Conservation (phyloP, 129 eudicot species). For the Lactuca sativa region DNA sequence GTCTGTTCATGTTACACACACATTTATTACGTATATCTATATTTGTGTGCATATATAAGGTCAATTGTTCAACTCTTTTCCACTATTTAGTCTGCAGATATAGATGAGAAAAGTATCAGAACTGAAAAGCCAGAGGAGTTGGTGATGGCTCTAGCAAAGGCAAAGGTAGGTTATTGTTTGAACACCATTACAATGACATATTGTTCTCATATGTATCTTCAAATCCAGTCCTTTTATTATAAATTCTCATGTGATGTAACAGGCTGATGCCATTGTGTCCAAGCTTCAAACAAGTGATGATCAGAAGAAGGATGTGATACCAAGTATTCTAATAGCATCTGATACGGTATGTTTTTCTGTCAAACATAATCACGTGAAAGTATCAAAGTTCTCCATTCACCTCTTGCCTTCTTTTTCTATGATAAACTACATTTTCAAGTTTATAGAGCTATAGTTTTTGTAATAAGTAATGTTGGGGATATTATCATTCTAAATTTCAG, state of each 20-base stretch:
- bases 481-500: neutral
- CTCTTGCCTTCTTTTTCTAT: too few relatives aligned
- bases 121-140: slow-evolving; percentile 81
- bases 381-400: neutral
- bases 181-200: neutral
- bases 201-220: neutral
- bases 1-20: slow-evolving; percentile 5
- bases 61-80: neutral
- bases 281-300: slow-evolving; percentile 48
- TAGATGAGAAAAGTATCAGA: slow-evolving; percentile 86
- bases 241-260: neutral
- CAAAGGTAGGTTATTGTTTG: slow-evolving; percentile 51
- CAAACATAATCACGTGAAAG: neutral
- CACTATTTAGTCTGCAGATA: slow-evolving; percentile 70
- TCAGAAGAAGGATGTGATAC: slow-evolving; percentile 49
- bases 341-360: slow-evolving; percentile 59
- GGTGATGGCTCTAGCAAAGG: slow-evolving; percentile 91
- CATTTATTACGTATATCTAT: neutral
- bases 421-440: neutral
- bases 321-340: slow-evolving; percentile 61
- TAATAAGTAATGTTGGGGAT: neutral
- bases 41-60: neutral
- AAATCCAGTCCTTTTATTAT: neutral
- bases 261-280: slow-evolving; percentile 80
- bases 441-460: neutral